Percentiles rank a stretch among this genome's conserved stretches.
Evolutionary conservation across 306 rosid species (phyloP).

Genomic region (Fragaria iinumae): DNA sequence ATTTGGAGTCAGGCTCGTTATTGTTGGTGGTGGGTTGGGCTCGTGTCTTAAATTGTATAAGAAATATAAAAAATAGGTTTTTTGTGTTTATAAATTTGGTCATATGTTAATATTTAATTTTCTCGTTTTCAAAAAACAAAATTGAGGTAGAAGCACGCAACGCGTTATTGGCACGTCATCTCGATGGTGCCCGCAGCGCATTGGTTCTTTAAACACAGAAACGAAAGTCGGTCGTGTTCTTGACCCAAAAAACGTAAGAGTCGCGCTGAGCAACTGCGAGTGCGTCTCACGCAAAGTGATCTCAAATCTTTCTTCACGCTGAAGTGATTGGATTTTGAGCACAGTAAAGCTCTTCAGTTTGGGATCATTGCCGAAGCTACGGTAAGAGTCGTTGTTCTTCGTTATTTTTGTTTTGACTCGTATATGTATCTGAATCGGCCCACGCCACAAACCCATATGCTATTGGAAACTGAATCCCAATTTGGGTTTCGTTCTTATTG

Average conservation of each 20-base stretch:
- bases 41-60: no score
- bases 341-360: neutral
- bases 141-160: neutral
- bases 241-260: neutral
- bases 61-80: no score
- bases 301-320: neutral
- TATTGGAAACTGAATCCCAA: neutral
- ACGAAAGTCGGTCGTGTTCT: neutral
- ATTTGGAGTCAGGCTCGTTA: no score
- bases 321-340: neutral
- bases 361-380: neutral
- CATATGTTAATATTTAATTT: neutral
- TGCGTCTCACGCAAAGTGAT: neutral
- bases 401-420: neutral
- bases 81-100: no score
- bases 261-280: no score
- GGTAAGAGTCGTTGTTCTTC: neutral
- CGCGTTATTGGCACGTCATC: neutral
- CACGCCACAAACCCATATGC: neutral
- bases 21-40: no score
- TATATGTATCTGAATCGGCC: neutral
- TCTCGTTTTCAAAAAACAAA: no score
- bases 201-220: neutral
- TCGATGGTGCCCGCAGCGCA: no score
- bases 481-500: neutral